phyloP scores from a whole-genome alignment of 1,284 basidiomycete species.

The Sparassis latifolia region DNA sequence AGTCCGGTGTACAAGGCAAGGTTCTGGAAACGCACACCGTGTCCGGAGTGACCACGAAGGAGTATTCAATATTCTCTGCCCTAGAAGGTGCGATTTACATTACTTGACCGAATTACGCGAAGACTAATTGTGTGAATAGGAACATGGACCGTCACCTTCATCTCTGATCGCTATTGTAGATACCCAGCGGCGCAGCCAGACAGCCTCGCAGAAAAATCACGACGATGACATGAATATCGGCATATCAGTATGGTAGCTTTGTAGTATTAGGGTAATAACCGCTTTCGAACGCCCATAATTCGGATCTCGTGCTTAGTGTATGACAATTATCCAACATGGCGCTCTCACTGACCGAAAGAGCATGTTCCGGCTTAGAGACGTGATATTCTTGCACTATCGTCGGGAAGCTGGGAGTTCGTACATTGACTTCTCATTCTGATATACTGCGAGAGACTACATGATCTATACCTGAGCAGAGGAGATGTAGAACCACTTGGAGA shows the following conservation, averaged over 20 bases:
- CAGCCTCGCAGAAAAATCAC: conserved; percentile 15
- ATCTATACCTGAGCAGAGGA: conserved; percentile 71
- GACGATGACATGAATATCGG: conserved; percentile 12
- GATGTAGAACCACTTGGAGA: conserved; percentile 89
- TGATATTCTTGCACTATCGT: too few species aligned
- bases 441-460: conserved; percentile 13
- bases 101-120: neutral
- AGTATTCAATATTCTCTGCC: conserved; percentile 86
- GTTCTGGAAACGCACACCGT: conserved; percentile 87
- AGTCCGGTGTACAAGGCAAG: conserved; percentile 62
- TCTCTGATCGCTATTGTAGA: conserved; percentile 28
- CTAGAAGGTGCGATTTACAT: conserved; percentile 59
- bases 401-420: conserved; percentile 9
- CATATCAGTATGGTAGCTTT: conserved; percentile 1
- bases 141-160: conserved; percentile 82
- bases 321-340: neutral
- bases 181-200: conserved; percentile 26
- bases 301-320: neutral
- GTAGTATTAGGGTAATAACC: neutral
- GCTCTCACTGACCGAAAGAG: too few species aligned
- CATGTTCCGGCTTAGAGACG: too few species aligned
- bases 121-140: conserved; percentile 34
- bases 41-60: conserved; percentile 68
- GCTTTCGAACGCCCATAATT: neutral
- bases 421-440: conserved; percentile 15